Evolutionary conservation across 148 eudicot species (phyloP).

Genomic region (Limonium bicolor): DNA sequence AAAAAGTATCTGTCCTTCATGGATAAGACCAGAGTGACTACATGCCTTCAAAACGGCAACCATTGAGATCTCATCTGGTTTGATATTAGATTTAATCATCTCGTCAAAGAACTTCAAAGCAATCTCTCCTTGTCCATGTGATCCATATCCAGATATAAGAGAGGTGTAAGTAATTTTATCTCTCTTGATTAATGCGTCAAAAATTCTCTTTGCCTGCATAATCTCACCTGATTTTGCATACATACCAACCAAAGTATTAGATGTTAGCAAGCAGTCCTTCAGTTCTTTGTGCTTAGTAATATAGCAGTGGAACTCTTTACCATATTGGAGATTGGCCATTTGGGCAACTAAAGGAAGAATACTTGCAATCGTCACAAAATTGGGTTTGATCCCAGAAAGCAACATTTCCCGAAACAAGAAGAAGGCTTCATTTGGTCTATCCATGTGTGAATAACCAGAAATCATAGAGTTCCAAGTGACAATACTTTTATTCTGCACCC

Average conservation of each 20-base stretch:
- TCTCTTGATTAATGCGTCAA: constrained; percentile 34
- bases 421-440: constrained; percentile 48
- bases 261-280: constrained; percentile 27
- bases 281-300: constrained; percentile 39
- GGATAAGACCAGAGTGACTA: constrained; percentile 71
- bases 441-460: constrained; percentile 53
- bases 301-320: constrained; percentile 66
- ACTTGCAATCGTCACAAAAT: constrained; percentile 62
- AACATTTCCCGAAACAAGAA: constrained; percentile 71
- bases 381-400: constrained; percentile 41
- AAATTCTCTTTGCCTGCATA: constrained; percentile 32
- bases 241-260: constrained; percentile 62
- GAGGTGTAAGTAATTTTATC: constrained; percentile 71
- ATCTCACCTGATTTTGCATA: constrained; percentile 66
- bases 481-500: constrained; percentile 30
- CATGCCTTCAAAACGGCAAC: constrained; percentile 70
- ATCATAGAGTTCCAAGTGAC: constrained; percentile 76
- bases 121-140: constrained; percentile 45
- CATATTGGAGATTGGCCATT: constrained; percentile 54
- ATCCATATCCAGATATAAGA: constrained; percentile 61
- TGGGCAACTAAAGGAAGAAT: constrained; percentile 67
- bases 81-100: constrained; percentile 37
- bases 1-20: constrained; percentile 43
- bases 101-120: constrained; percentile 57
- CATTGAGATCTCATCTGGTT: constrained; percentile 62